phyloP scores from a whole-genome alignment of 2,329 filamentous ascomycete species.

The Amesomyces nigricolor region DNA sequence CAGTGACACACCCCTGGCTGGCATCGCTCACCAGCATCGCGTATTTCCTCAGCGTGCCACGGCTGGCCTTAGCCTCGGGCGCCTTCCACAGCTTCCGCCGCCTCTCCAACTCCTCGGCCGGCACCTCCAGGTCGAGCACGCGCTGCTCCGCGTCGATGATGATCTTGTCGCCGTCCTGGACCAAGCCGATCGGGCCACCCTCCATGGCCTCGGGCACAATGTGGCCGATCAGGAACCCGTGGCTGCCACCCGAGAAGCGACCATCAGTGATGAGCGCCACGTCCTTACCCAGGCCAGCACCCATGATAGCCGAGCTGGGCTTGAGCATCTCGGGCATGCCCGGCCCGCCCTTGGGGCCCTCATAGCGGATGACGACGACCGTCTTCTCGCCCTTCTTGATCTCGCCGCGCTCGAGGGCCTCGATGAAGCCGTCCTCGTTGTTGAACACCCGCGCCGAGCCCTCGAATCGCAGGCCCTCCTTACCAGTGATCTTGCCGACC shows the following conservation, averaged over 20 bases:
- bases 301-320: constrained; percentile 89
- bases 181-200: constrained; percentile 77
- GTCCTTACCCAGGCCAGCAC: constrained; percentile 72
- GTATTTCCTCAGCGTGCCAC: constrained; percentile 67
- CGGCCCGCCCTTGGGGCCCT: constrained; percentile 87
- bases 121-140: constrained; percentile 61
- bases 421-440: constrained; percentile 75
- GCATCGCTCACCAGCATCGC: constrained; percentile 54
- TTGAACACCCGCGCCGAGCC: constrained; percentile 80
- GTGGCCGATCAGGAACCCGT: constrained; percentile 84
- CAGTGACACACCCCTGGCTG: constrained; percentile 55
- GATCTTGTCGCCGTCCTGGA: constrained; percentile 74
- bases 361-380: constrained; percentile 86
- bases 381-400: constrained; percentile 84
- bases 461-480: constrained; percentile 78
- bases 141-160: constrained; percentile 75
- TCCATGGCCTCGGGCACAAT: constrained; percentile 83
- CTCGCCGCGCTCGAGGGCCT: constrained; percentile 67
- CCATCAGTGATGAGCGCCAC: constrained; percentile 70
- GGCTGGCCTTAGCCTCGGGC: constrained; percentile 52
- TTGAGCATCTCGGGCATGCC: constrained; percentile 96
- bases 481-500: constrained; percentile 90
- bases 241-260: constrained; percentile 73
- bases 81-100: constrained; percentile 57
- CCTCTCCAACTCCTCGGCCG: constrained; percentile 56